Conservation (phyloP, 1,284 basidiomycete species). For the Microbotryum silenes-acaulis region DNA sequence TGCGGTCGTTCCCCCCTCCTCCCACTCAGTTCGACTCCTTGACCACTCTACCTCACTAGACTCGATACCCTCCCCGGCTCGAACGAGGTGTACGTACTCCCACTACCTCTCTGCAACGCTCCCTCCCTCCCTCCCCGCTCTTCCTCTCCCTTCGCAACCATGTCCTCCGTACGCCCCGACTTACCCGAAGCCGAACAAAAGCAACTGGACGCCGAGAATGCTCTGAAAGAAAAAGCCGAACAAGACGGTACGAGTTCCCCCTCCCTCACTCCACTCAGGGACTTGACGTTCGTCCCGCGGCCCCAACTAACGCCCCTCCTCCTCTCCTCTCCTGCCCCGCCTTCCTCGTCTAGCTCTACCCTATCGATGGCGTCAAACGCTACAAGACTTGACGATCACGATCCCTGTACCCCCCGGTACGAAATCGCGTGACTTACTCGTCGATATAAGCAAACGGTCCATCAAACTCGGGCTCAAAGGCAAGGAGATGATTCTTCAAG, state of each 20-base stretch:
- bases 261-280: too few relatives aligned
- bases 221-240: constrained; percentile 63
- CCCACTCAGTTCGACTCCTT: too few relatives aligned
- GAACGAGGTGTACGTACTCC: too few relatives aligned
- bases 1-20: too few relatives aligned
- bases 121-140: too few relatives aligned
- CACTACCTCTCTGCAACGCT: too few relatives aligned
- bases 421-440: constrained; percentile 62
- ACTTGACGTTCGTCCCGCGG: too few relatives aligned
- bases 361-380: constrained; percentile 84
- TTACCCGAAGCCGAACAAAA: constrained; percentile 59
- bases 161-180: neutral
- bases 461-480: constrained; percentile 80
- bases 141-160: too few relatives aligned
- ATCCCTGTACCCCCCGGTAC: constrained; percentile 83
- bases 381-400: constrained; percentile 75
- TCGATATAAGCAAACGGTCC: constrained; percentile 71
- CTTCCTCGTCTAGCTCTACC: constrained; percentile 50
- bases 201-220: constrained; percentile 59
- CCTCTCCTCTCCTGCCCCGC: neutral
- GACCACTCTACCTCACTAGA: too few relatives aligned
- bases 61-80: too few relatives aligned
- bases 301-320: neutral
- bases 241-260: constrained; percentile 54
- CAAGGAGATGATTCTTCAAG: constrained; percentile 66